Base-by-base conservation (phyloP, 768 basidiomycete species). In the Rhizopogon rudus region DNA sequence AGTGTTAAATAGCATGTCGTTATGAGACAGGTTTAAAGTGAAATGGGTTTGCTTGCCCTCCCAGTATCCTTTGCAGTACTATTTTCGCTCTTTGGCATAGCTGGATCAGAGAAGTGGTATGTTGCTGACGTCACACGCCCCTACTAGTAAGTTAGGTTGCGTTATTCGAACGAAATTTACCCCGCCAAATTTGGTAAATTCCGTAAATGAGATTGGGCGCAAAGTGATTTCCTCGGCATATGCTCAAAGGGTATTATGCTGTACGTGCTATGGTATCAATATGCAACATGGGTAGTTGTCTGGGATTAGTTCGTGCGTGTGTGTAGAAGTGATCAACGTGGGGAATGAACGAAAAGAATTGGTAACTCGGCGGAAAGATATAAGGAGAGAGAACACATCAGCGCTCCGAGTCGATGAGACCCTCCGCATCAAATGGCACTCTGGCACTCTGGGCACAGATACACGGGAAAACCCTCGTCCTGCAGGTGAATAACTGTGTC, bases 381-480 rank as follows among this genome's bases (percentile, higher is more conserved):
- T 33, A 33, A 16, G 46, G 17, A 12, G 45, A 48, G 25, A 8
- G 3, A 48, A 33, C 28, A 29, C 35, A 37, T 13, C 5, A 9
- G 8, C 10, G 8, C 9, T 33, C 31, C 31, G 31, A 33, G 25
- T 25, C 25, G 4, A 25, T 25, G 25, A 25, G 25, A 25, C 25
- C 25, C 13, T 22, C 5, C 8, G 1, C 16, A 53, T 64, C 65
- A 81, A 49, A 81, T 81, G 37, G 74, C 67, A 53, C 77, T 75
- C 31, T 61, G 52, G 51, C 81, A 81, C 6, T 65, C 52, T 5
- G 79, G 80, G 56, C 81, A 81, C 7, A 69, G 45, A 25, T 75
- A 68, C 3, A 66, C 57, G 9, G 72, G 70, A 22, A 72, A 20
- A 0, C 33, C 22, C 22, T 61, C 62, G 35, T 57, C 44, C 22